Percentiles rank a stretch among this genome's conserved stretches.
These are phyloP conservation scores for Pezicula carpinea DNA, from an alignment of 2,329 filamentous ascomycete species.

Conservation along the genomic window DNA sequence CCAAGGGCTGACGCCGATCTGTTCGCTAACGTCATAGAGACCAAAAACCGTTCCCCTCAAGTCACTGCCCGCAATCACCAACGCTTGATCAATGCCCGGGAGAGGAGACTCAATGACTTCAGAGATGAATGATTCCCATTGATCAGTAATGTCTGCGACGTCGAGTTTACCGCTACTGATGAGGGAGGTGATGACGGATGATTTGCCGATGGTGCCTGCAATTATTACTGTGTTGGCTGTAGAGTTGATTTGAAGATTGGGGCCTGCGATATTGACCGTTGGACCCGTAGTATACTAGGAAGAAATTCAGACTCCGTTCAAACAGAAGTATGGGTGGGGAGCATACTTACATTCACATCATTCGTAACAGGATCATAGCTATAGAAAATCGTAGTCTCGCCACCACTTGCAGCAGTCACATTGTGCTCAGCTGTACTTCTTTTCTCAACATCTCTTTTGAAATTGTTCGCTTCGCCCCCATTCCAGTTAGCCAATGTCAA, in stretches of 20 bases:
- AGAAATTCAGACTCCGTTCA: not conserved
- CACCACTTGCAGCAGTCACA: conserved; percentile 4
- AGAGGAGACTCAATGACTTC: conserved; percentile 53
- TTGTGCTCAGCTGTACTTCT: conserved; percentile 9
- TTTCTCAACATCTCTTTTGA: not conserved
- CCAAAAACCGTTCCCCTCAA: conserved; percentile 64
- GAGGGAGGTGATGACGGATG: conserved; percentile 54
- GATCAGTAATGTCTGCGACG: conserved; percentile 49
- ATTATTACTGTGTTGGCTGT: conserved; percentile 55
- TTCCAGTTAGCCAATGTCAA: conserved; percentile 39
- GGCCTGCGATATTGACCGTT: conserved; percentile 39
- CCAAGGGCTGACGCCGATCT: conserved; percentile 68
- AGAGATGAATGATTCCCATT: conserved; percentile 67
- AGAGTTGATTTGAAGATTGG: conserved; percentile 27
- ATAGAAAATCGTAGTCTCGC: conserved; percentile 21
- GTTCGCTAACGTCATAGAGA: conserved; percentile 66
- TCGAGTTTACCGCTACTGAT: conserved; percentile 52
- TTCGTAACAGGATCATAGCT: conserved; percentile 20
- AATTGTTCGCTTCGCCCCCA: not conserved
- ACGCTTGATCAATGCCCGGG: conserved; percentile 49
- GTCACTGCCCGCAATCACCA: conserved; percentile 66
- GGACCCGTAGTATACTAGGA: conserved; percentile 38
- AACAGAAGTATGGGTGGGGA: not conserved
- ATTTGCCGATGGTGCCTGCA: conserved; percentile 63
- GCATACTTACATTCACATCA: conserved; percentile 21